Evolutionary conservation across 345 rosid species (phyloP).

Genomic region (Dovyalis caffra): DNA sequence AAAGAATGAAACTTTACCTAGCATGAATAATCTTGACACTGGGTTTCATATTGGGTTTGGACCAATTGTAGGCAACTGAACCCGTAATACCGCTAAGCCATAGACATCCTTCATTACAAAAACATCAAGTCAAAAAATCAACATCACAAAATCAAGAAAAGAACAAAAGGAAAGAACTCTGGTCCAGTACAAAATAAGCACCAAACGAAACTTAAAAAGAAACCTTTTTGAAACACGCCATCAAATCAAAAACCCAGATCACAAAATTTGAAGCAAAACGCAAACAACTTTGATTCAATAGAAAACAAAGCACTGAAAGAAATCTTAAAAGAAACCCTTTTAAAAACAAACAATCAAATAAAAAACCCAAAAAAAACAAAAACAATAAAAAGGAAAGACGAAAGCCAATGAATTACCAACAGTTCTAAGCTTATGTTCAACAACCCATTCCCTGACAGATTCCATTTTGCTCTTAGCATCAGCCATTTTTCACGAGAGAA

Average conservation of each 20-base stretch:
- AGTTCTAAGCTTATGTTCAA: slow-evolving; percentile 83
- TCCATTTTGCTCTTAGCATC: slow-evolving; percentile 62
- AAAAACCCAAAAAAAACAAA: not conserved
- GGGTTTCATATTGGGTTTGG: slow-evolving; percentile 90
- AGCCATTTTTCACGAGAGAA: slow-evolving; percentile 41
- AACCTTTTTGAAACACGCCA: not conserved
- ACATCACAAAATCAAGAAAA: not conserved
- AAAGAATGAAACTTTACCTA: slow-evolving; percentile 39
- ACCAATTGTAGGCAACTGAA: slow-evolving; percentile 92
- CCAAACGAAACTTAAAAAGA: not conserved
- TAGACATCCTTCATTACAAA: slow-evolving; percentile 51
- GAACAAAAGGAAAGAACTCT: not conserved
- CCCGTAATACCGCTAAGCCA: slow-evolving; percentile 92
- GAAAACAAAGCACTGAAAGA: not conserved
- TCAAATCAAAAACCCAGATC: not conserved
- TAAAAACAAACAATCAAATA: not conserved
- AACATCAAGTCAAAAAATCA: slow-evolving; percentile 10
- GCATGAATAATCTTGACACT: slow-evolving; percentile 97
- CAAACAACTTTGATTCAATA: not conserved
- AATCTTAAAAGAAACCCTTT: not conserved
- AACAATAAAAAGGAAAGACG: not conserved
- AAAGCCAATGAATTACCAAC: slow-evolving; percentile 54
- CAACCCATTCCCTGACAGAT: slow-evolving; percentile 71
- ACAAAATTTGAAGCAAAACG: not conserved
- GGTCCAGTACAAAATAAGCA: not conserved